A percentile compares a stretch with the other conserved stretches of the same genome.
Conservation (phyloP, 129 eudicot species). For the carrot (Daucus carota) region DH1_v3.0 NC_030384.2:29765001-29765500, state of each 20-base stretch:
- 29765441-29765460: constrained; percentile 82
- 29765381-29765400: constrained; percentile 91
- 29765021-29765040: constrained; percentile 47
- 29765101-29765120: constrained; percentile 34
- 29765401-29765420: constrained; percentile 86
- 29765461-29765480: constrained; percentile 99
- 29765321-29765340: constrained; percentile 77
- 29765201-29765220: constrained; percentile 86
- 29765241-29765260: constrained; percentile 60
- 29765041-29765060: constrained; percentile 17
- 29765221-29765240: constrained; percentile 62
- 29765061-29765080: not conserved
- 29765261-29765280: constrained; percentile 84
- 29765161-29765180: constrained; percentile 23
- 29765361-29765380: constrained; percentile 84
- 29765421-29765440: constrained; percentile 94
- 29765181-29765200: constrained; percentile 62
- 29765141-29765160: constrained; percentile 29
- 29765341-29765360: constrained; percentile 98
- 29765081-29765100: constrained; percentile 17
- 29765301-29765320: constrained; percentile 70
- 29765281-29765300: constrained; percentile 75
- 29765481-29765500: constrained; percentile 92
- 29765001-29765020: constrained; percentile 31
- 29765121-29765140: constrained; percentile 82